A percentile compares a stretch with the other conserved stretches of the same genome.
Evolutionary conservation across 2,329 filamentous ascomycete species (phyloP).

Genomic region (Talaromyces sp.): DNA sequence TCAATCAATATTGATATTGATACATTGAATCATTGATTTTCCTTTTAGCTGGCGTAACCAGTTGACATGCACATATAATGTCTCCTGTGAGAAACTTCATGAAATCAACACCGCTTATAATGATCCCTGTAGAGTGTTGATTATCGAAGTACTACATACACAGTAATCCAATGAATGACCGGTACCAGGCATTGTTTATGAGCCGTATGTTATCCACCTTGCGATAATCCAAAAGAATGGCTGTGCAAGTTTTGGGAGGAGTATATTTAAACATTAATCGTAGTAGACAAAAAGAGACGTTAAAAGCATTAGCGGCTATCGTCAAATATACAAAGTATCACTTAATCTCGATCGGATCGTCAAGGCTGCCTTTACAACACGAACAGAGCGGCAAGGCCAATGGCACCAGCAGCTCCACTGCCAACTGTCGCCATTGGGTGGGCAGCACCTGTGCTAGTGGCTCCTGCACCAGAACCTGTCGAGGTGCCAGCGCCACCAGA

Average conservation of each 20-base stretch:
- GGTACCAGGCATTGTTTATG: neutral
- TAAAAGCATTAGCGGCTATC: neutral
- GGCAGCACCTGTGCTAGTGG: slow-evolving; percentile 18
- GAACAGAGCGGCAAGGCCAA: slow-evolving; percentile 39
- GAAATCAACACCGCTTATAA: no score
- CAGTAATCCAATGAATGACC: neutral
- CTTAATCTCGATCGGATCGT: neutral
- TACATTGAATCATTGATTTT: no score
- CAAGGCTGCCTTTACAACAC: slow-evolving; percentile 26
- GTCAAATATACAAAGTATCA: neutral
- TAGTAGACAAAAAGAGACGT: slow-evolving; percentile 1
- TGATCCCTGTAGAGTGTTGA: neutral
- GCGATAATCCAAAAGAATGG: neutral
- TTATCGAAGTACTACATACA: neutral
- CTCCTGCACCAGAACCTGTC: slow-evolving; percentile 15
- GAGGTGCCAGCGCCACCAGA: slow-evolving; percentile 13
- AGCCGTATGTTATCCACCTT: neutral
- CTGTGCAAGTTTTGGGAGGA: neutral
- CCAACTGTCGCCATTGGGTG: slow-evolving; percentile 25
- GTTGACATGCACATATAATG: no score
- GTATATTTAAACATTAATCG: slow-evolving; percentile 3
- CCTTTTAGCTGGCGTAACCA: no score
- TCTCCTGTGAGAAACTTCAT: no score
- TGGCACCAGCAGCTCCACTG: slow-evolving; percentile 30
- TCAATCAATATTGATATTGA: no score